Evolutionary conservation across 1,284 basidiomycete genomes (phyloP).

Genomic region (Acaromyces ingoldii): DNA sequence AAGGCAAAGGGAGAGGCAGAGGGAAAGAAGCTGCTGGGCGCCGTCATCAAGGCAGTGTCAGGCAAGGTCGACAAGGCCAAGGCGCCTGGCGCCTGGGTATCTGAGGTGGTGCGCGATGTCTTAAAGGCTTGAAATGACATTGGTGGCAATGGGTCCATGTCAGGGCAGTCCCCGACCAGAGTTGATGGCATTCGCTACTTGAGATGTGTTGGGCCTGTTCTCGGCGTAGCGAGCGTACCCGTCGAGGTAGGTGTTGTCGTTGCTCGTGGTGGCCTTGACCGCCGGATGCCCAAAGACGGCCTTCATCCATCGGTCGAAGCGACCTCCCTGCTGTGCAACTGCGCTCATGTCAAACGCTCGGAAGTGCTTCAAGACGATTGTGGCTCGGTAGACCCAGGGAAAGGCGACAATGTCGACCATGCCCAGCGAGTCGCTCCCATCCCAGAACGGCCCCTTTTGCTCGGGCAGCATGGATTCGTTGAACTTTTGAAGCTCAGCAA

Average conservation of each 20-base stretch:
- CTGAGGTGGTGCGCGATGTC: neutral
- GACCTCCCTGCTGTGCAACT: slow-evolving; percentile 51
- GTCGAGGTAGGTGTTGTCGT: slow-evolving; percentile 67
- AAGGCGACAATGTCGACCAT: slow-evolving; percentile 67
- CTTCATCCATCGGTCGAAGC: slow-evolving; percentile 59
- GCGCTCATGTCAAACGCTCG: slow-evolving; percentile 60
- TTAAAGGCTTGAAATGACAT: neutral
- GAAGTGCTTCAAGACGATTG: slow-evolving; percentile 61
- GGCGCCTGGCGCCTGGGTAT: neutral
- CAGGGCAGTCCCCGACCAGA: too few relatives aligned
- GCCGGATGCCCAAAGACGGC: slow-evolving; percentile 62
- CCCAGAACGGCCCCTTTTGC: slow-evolving; percentile 59
- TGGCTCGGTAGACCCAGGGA: slow-evolving; percentile 70
- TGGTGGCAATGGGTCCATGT: too few relatives aligned
- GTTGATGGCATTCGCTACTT: slow-evolving; percentile 41
- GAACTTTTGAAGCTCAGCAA: slow-evolving; percentile 59
- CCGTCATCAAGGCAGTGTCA: neutral
- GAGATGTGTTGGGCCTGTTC: slow-evolving; percentile 35
- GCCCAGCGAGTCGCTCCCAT: slow-evolving; percentile 58
- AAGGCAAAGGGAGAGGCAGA: neutral
- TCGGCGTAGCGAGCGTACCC: slow-evolving; percentile 57
- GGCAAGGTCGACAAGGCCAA: neutral
- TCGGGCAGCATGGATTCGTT: slow-evolving; percentile 41
- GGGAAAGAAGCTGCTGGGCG: slow-evolving; percentile 7
- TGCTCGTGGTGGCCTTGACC: slow-evolving; percentile 67